phyloP scores from a whole-genome alignment of 805 yeast species.

The Kuraishia hungarica region DNA sequence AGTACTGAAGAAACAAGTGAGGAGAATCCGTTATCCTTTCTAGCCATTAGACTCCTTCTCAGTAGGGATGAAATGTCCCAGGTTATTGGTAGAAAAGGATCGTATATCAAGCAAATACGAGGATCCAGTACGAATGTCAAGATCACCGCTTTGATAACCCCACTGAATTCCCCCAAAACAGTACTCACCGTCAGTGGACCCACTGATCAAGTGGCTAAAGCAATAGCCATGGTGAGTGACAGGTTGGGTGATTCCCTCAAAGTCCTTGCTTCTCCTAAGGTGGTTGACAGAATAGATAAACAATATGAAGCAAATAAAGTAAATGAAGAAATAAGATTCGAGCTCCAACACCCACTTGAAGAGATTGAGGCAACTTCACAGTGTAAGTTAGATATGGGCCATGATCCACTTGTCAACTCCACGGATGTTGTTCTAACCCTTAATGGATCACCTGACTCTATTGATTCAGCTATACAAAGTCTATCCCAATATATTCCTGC shows the following conservation, averaged over 20 bases:
- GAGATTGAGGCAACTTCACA: background rate
- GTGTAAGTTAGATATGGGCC: background rate
- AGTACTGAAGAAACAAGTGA: no score
- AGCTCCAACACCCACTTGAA: background rate
- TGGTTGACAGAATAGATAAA: no score
- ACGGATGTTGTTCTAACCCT: background rate
- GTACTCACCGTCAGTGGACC: background rate
- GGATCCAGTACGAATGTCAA: background rate
- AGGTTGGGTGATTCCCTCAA: background rate
- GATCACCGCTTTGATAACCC: background rate
- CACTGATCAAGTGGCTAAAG: background rate
- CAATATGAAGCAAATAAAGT: background rate
- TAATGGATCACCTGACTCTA: background rate
- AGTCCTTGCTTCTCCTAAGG: background rate
- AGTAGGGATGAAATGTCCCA: background rate
- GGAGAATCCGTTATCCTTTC: background rate
- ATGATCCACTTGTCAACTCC: background rate
- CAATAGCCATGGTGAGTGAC: background rate
- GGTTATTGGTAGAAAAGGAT: background rate
- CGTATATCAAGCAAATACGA: background rate
- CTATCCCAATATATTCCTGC: background rate
- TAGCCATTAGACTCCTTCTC: background rate
- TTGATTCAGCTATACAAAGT: background rate
- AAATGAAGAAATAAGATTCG: no score
- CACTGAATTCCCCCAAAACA: background rate